Evolutionary conservation across 306 rosid species (phyloP).

Genomic region (Trifolium dubium): DNA sequence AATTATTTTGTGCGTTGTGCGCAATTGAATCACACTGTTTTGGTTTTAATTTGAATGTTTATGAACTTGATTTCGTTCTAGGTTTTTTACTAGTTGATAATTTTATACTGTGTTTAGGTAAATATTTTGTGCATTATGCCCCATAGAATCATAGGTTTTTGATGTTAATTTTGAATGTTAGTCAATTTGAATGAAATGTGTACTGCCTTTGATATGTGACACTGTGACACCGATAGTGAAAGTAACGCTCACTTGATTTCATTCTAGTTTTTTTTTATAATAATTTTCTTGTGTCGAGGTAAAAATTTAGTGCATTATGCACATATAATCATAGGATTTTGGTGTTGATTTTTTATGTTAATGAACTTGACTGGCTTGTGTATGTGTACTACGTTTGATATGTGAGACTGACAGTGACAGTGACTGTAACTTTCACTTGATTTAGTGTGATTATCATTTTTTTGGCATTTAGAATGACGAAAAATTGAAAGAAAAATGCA

Average conservation of each 20-base stretch:
- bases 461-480: neutral
- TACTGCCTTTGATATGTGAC: neutral
- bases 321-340: neutral
- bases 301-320: neutral
- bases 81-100: neutral
- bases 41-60: neutral
- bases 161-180: neutral
- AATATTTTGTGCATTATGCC: neutral
- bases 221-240: neutral
- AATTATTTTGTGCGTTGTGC: too few species aligned
- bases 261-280: neutral
- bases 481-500: neutral
- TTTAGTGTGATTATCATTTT: neutral
- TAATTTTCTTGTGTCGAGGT: neutral
- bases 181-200: constrained; percentile 7
- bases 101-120: neutral
- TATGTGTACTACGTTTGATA: constrained; percentile 3
- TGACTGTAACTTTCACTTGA: neutral
- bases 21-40: neutral
- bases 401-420: neutral
- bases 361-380: constrained; percentile 11
- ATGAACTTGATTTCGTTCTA: neutral
- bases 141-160: neutral
- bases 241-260: neutral
- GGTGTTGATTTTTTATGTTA: neutral